Conservation (phyloP, 345 rosid genomes). For the Populus davidiana region DNA sequence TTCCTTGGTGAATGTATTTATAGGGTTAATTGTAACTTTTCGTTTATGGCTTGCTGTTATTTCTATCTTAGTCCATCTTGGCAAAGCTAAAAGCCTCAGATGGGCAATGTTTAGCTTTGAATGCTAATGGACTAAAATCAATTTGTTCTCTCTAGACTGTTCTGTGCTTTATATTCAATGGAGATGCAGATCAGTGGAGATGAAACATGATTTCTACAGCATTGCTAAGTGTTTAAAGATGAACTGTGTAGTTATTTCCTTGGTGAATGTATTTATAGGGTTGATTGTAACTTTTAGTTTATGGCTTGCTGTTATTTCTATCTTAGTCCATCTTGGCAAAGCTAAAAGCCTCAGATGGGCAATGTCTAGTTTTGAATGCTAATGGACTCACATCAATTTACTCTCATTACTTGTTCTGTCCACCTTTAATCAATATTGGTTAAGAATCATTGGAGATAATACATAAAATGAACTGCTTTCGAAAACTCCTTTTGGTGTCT, state of each 20-base stretch:
- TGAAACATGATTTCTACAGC: conserved; percentile 12
- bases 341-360: conserved; percentile 36
- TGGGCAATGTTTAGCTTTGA: conserved; percentile 38
- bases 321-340: conserved; percentile 62
- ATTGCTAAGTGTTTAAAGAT: background rate
- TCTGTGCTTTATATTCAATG: conserved; percentile 8
- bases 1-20: background rate
- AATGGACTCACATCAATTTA: conserved; percentile 40
- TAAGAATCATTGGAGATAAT: conserved; percentile 25
- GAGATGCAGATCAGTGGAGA: conserved; percentile 32
- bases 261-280: background rate
- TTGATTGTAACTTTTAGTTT: background rate
- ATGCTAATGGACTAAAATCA: conserved; percentile 43
- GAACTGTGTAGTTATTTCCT: background rate
- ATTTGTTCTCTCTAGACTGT: conserved; percentile 9
- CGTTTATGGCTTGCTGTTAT: background rate
- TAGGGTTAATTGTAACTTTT: background rate
- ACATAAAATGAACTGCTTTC: background rate
- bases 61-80: conserved; percentile 19
- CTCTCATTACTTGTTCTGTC: conserved; percentile 13
- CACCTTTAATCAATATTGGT: conserved; percentile 10
- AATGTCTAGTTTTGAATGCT: conserved; percentile 47
- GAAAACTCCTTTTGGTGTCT: background rate
- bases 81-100: conserved; percentile 30
- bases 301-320: background rate